Base-by-base conservation (phyloP, 2,329 filamentous ascomycete genomes). In the Microthyrium microscopicum region DNA sequence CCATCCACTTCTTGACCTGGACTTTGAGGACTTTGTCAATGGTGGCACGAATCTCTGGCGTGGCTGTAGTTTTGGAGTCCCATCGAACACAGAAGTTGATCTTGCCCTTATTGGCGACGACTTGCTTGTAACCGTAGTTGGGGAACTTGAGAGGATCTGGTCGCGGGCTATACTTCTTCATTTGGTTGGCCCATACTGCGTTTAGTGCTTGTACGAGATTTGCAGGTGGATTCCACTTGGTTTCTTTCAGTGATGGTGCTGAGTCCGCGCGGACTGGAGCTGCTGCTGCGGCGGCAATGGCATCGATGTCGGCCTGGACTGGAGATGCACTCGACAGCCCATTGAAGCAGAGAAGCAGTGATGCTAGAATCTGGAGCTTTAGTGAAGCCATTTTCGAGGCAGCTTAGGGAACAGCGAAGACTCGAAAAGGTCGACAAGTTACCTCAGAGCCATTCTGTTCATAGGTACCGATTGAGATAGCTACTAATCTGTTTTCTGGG, bases 71-170 rank as follows among this genome's bases (percentile, higher is more conserved):
- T 17, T 41, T 49, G 1, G 55, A 58, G 36, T 62, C 58, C 60
- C 60, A 62, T 26, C 60, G 54, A 4, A 62, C 57, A 33, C 58
- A 62, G 42, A 55, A 52, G 40, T 56, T 53, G 41, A 58, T 44
- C 40, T 44, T 50, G 42, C 57, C 47, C 33, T 50, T 45, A 36
- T 27, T 41, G 17, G 39, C 46, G 9, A 51, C 42, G 37, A 50
- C 39, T 33, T 47, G 44, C 39, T 52, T 49, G 34, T 44, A 52
- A 24, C 46, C 45, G 31, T 45, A 51, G 42, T 51, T 51, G 40
- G 44, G 48, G 41, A 50, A 50, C 33, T 36, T 40, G 3, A 48
- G 40, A 15, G 44, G 5, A 13, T 45, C 40, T 2, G 43, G 29
- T 20, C 21, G 9, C 21, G 9, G 29, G 15, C 8, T 39, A 41